Evolutionary conservation across 768 basidiomycete species (phyloP), one percentile per base, ranked within the genome.

Genomic region (Mycena vulgaris): DNA sequence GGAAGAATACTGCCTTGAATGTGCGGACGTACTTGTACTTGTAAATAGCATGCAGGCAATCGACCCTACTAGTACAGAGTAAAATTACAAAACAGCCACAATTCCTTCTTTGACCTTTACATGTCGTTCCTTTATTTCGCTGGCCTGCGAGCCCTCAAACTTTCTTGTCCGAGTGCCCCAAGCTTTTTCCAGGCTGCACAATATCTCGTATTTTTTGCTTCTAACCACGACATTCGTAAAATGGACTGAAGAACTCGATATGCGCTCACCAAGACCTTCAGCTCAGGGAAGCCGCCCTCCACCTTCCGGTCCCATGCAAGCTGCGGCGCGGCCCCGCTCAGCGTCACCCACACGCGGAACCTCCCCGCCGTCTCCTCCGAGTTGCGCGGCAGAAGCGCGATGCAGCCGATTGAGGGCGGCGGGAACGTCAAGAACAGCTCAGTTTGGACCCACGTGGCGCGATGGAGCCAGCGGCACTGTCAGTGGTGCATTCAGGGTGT

Each of bases 371-470:
- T 93, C 66, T 97, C 96, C 21, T 94, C 92, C 23, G 89, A 78
- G 75, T 90, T 93, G 61, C 91, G 84, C 23, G 97, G 96, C 23
- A 94, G 79, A 51, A 97, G 82, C 14, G 90, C 88, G 62, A 97
- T 89, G 51, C 87, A 85, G 52, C 84, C 85, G 63, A 98, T 81
- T 1, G 82, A 77, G 0, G 95, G 95, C 30, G 94, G 89, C 14
- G 95, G 93, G 80, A 98, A 98, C 1, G 97, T 98, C 39, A 97
- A 81, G 74, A 96, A 88, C 19, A 98, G 86, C 75, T 98, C 97
- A 0, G 96, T 98, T 70, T 95, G 93, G n/a, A 92, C 88, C 97
- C 97, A 98, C 14, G 90, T 91, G 35, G 97, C 96, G 75, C 96
- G 88, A 74, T 97, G 96, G 42, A 96, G 87, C 96, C 96, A 97